A percentile compares a stretch with the other conserved stretches of the same genome.
Conservation (phyloP, 1,284 basidiomycete genomes). For the Ganoderma sinense region DNA sequence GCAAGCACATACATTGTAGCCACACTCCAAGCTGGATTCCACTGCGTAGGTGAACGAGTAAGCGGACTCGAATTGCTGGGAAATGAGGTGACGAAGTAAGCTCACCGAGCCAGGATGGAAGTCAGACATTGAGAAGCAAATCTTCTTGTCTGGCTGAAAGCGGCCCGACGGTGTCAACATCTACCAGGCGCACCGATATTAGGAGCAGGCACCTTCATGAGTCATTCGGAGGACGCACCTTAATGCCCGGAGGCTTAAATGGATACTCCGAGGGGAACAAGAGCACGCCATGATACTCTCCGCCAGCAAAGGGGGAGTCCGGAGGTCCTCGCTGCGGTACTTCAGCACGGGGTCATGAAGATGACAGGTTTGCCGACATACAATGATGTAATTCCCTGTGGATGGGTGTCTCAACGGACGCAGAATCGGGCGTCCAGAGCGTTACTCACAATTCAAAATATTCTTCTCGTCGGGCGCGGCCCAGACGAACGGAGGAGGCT, state of each 20-base stretch:
- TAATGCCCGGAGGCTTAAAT: constrained; percentile 96
- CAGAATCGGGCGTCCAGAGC: not conserved
- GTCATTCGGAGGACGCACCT: constrained; percentile 53
- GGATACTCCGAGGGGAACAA: constrained; percentile 93
- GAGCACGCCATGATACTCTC: constrained; percentile 92
- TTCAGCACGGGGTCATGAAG: not conserved
- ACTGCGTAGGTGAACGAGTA: constrained; percentile 49
- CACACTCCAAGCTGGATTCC: constrained; percentile 95
- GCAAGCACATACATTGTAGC: constrained; percentile 75
- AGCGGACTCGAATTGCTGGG: constrained; percentile 12
- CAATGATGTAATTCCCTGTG: constrained; percentile 92
- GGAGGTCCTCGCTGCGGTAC: constrained; percentile 83
- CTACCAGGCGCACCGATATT: constrained; percentile 45
- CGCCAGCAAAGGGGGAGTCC: constrained; percentile 91
- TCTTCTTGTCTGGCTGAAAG: constrained; percentile 93
- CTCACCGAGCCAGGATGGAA: constrained; percentile 90
- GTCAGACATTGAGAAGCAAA: constrained; percentile 96
- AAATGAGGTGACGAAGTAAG: constrained; percentile 29
- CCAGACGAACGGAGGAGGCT: constrained; percentile 94
- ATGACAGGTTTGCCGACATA: constrained; percentile 44
- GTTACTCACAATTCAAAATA: constrained; percentile 81
- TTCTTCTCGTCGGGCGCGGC: constrained; percentile 96
- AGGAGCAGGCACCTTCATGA: not conserved
- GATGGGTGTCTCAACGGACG: constrained; percentile 16
- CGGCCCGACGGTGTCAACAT: constrained; percentile 95